Percentiles rank a stretch among this genome's conserved stretches.
Evolutionary conservation across 208 protist species (phyloP).

Genomic region (Strigomonas oncopelti): DNA sequence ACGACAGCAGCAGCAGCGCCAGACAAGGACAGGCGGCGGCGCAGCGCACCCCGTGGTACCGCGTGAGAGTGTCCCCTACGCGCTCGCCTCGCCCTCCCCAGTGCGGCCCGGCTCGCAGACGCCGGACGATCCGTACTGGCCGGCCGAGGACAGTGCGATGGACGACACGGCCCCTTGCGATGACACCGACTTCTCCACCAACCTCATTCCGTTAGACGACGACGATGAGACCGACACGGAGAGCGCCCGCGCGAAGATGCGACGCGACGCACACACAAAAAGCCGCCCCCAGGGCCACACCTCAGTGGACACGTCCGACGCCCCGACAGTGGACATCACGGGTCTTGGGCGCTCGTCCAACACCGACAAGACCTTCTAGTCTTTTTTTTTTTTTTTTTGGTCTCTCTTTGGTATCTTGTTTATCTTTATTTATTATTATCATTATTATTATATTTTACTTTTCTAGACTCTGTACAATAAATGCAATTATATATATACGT

Average conservation of each 20-base stretch:
- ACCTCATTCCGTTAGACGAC: slow-evolving; percentile 10
- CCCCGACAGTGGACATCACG: background rate
- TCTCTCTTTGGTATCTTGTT: slow-evolving; percentile 6
- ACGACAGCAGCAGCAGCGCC: background rate
- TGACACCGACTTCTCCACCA: slow-evolving; percentile 14
- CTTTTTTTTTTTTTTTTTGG: slow-evolving; percentile 11
- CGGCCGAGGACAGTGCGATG: background rate
- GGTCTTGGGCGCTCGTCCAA: background rate
- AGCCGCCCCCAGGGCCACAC: background rate
- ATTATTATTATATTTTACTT: background rate
- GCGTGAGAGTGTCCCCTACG: background rate
- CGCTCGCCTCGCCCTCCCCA: slow-evolving; percentile 3
- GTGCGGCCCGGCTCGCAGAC: background rate
- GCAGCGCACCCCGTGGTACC: no score
- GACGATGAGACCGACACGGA: slow-evolving; percentile 2
- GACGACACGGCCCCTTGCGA: background rate
- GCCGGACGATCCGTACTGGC: slow-evolving; percentile 2
- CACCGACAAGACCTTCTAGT: background rate
- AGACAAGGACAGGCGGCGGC: no score
- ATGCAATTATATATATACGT: background rate
- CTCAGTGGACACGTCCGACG: background rate
- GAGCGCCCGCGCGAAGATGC: no score
- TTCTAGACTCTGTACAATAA: background rate
- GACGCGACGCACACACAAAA: no score
- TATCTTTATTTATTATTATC: background rate